Conservation (phyloP, 139 green algal species). For the Coelastrella sp. region DNA sequence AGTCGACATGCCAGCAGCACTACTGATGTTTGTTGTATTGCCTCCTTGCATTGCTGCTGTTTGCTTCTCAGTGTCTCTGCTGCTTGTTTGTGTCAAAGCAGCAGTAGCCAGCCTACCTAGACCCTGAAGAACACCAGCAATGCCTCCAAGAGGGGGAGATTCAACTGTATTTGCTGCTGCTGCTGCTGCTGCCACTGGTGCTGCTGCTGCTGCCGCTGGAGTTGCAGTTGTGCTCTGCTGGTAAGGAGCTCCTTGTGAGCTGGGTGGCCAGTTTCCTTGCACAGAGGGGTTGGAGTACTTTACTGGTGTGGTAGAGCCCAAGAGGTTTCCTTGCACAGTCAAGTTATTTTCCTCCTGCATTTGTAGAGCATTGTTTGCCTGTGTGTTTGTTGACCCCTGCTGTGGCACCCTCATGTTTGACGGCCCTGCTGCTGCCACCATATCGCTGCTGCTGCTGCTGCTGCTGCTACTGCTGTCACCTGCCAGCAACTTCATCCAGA, state of each 20-base stretch:
- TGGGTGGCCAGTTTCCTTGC: too few relatives aligned
- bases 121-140: not conserved
- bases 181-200: not conserved
- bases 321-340: not conserved
- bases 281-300: too few relatives aligned
- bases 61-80: not conserved
- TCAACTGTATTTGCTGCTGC: not conserved
- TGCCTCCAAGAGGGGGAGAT: not conserved
- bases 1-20: too few relatives aligned
- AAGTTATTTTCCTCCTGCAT: not conserved
- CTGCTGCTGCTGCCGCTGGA: not conserved
- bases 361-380: not conserved
- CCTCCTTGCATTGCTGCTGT: not conserved
- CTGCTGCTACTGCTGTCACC: not conserved
- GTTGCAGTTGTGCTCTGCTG: not conserved
- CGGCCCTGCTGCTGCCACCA: not conserved
- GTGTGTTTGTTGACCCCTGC: too few relatives aligned
- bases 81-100: not conserved
- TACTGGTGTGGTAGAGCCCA: too few relatives aligned
- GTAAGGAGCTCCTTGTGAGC: not conserved
- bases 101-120: not conserved
- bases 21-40: too few relatives aligned
- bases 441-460: not conserved
- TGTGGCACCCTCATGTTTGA: not conserved
- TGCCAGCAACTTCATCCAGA: too few relatives aligned